Base-by-base conservation (phyloP, 2,329 filamentous ascomycete species). In the Aureobasidium lini region DNA sequence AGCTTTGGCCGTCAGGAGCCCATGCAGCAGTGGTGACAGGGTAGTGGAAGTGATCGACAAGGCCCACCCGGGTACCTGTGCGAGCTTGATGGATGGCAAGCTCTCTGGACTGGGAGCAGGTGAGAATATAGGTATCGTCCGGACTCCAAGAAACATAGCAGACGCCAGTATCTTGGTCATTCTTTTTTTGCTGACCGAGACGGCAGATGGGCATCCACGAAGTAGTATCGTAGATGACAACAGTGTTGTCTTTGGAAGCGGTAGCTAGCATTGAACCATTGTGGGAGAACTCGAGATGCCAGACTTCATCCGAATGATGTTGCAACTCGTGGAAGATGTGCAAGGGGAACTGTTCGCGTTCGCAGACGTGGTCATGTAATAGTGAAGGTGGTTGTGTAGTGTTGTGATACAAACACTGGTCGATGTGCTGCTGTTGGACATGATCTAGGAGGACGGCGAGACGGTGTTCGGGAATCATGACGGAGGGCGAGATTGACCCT, bases 381-480 rank as follows among this genome's bases (percentile, higher is more conserved):
- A 99, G 78, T 4, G 92, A 96, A 1, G 91, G 91, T 1, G 89
- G 83, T 3, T 79, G 75, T 1, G 85, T 80, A 3, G 86, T 90
- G 57, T 95, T 96, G 75, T 99, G 94, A 72, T 92, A 97, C 40
- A 92, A 76, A 70, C 94, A 99, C 32, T 83, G 84, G 54, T 86
- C 83, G 61, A 96, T 89, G 75, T 96, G 93, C 63, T 81, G 84
- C 62, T 87, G 81, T 70, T 96, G 96, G 39, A 96, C 85, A 64
- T 95, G 86, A 60, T 92, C 81, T 56, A 99, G 77, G 15, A 99
- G 78, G 36, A 85, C 81, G 1, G 90, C 90, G 46, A 99, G 79
- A 6, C 94, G 86, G 71, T 94, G 89, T 69, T 96, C 90, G 1
- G 94, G 94, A 58, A 99, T 88, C 92, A 99, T 97, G 46, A 96